Conservation (phyloP, 768 basidiomycete genomes). For the Cystoderma amianthinum region DNA sequence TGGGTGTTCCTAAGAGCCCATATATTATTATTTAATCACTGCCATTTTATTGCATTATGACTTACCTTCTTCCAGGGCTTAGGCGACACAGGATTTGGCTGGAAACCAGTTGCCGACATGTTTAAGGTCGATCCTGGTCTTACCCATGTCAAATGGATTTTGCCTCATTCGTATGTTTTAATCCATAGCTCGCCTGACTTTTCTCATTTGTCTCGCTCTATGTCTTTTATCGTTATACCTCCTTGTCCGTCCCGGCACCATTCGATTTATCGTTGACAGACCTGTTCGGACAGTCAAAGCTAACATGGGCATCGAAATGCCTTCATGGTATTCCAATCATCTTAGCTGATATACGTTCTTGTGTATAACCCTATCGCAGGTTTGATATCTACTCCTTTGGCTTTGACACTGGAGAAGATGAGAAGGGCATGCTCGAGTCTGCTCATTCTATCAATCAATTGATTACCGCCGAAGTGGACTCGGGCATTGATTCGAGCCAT, state of each 20-base stretch:
- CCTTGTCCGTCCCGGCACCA: background rate
- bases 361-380: slow-evolving; percentile 30
- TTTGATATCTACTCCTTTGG: slow-evolving; percentile 73
- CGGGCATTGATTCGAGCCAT: slow-evolving; percentile 58
- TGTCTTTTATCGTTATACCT: slow-evolving; percentile 4
- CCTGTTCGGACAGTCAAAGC: slow-evolving; percentile 60
- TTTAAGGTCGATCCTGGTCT: slow-evolving; percentile 48
- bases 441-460: slow-evolving; percentile 55
- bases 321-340: slow-evolving; percentile 49
- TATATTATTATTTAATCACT: too few relatives aligned
- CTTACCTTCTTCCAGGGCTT: slow-evolving; percentile 48
- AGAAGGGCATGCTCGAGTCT: slow-evolving; percentile 65
- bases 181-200: background rate
- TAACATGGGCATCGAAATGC: slow-evolving; percentile 69
- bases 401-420: slow-evolving; percentile 62
- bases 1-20: too few relatives aligned
- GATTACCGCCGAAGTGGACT: slow-evolving; percentile 68
- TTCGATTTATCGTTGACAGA: slow-evolving; percentile 19
- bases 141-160: slow-evolving; percentile 81
- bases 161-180: slow-evolving; percentile 69
- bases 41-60: too few relatives aligned
- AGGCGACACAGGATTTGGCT: slow-evolving; percentile 70
- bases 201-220: background rate
- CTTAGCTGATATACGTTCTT: background rate
- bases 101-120: slow-evolving; percentile 70